A percentile compares a stretch with the other conserved stretches of the same genome.
Evolutionary conservation across 1,284 basidiomycete genomes (phyloP).

Genomic region (Trametes sp.): DNA sequence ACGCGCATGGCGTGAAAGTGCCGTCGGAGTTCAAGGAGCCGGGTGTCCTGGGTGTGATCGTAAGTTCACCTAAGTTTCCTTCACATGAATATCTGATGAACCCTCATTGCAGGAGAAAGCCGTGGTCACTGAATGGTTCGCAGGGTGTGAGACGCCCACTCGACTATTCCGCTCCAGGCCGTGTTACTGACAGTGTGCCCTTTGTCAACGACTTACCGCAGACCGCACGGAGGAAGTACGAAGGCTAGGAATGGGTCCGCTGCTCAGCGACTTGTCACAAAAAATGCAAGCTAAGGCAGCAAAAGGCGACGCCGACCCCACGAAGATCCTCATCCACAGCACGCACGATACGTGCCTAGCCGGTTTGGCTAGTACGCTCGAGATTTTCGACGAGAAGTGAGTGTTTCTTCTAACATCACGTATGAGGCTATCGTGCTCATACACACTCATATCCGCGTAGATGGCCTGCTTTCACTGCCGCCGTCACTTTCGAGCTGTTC

Average conservation of each 20-base stretch:
- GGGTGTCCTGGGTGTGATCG: slow-evolving; percentile 62
- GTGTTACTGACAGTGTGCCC: no score
- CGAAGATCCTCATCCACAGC: slow-evolving; percentile 72
- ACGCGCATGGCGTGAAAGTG: slow-evolving; percentile 74
- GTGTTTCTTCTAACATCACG: neutral
- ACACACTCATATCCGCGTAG: slow-evolving; percentile 43
- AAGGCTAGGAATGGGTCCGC: slow-evolving; percentile 77
- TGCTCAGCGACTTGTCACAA: slow-evolving; percentile 66
- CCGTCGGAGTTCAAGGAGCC: slow-evolving; percentile 76
- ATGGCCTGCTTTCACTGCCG: slow-evolving; percentile 79
- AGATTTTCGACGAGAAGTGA: slow-evolving; percentile 80
- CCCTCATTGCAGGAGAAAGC: slow-evolving; percentile 64
- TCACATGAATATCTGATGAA: neutral
- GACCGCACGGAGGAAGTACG: slow-evolving; percentile 81
- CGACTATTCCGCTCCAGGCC: neutral
- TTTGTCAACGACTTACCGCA: slow-evolving; percentile 45
- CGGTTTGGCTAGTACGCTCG: slow-evolving; percentile 71
- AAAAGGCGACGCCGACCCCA: slow-evolving; percentile 51
- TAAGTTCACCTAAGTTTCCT: slow-evolving; percentile 43
- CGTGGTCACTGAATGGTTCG: slow-evolving; percentile 82
- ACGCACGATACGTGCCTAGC: slow-evolving; percentile 84
- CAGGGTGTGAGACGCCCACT: slow-evolving; percentile 46
- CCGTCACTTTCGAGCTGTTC: slow-evolving; percentile 79
- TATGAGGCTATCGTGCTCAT: slow-evolving; percentile 26
- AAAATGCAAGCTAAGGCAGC: slow-evolving; percentile 68